Percentiles rank a stretch among this genome's conserved stretches.
These are phyloP conservation scores for Alnus rubra DNA, from an alignment of 306 rosid species.

Conservation along the genomic window DNA sequence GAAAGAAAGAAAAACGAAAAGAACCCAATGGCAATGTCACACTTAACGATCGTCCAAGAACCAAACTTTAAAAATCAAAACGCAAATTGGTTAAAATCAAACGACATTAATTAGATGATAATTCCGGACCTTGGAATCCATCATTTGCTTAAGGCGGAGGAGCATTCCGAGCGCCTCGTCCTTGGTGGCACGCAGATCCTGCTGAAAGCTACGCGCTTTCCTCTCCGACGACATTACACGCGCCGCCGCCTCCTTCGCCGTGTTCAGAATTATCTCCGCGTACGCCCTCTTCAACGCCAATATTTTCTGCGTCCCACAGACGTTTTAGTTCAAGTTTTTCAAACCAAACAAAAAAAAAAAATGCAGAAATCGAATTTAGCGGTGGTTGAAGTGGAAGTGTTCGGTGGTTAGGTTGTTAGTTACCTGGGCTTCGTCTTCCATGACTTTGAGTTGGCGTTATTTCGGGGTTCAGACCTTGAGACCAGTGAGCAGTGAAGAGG, in stretches of 20 bases:
- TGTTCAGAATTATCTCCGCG: conserved; percentile 74
- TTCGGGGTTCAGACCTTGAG: background rate
- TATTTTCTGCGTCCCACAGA: conserved; percentile 50
- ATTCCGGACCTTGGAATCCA: conserved; percentile 62
- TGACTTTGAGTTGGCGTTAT: conserved; percentile 1
- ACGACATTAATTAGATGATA: background rate
- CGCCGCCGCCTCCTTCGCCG: conserved; percentile 78
- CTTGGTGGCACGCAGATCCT: conserved; percentile 49
- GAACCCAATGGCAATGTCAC: background rate
- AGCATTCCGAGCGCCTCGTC: conserved; percentile 66
- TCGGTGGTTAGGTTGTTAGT: background rate
- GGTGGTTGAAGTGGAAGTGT: background rate
- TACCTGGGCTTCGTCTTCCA: conserved; percentile 57
- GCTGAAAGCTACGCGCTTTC: conserved; percentile 45
- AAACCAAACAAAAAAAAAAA: background rate
- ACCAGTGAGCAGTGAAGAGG: background rate
- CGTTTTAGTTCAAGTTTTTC: background rate
- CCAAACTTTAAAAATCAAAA: background rate
- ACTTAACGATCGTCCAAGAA: background rate
- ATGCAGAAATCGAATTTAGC: background rate
- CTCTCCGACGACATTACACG: conserved; percentile 66
- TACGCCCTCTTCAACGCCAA: conserved; percentile 73
- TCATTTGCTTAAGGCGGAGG: conserved; percentile 55
- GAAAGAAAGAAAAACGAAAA: background rate
- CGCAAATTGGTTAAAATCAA: background rate